Conservation (phyloP, 208 protist species). For the Novymonas esmeraldas region DNA sequence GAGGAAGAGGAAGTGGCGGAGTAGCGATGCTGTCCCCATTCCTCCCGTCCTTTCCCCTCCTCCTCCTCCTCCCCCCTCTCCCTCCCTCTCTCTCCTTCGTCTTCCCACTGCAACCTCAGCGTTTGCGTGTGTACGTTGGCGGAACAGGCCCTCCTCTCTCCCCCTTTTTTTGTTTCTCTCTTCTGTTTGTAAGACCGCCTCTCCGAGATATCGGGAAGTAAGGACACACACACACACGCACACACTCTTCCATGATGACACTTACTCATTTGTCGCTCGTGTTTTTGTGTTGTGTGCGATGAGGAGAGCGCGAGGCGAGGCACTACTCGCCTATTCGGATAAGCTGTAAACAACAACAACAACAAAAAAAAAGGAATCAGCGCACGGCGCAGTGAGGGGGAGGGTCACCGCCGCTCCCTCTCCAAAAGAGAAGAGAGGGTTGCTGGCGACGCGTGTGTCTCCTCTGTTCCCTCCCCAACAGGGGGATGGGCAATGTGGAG, state of each 20-base stretch:
- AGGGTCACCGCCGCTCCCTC: too few species aligned
- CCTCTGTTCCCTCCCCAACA: background rate
- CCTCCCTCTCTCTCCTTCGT: background rate
- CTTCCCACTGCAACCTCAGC: background rate
- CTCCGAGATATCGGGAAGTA: constrained; percentile 2
- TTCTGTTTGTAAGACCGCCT: background rate
- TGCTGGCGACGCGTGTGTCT: background rate
- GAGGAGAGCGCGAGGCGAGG: background rate
- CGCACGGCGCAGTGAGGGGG: too few species aligned
- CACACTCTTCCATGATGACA: too few species aligned
- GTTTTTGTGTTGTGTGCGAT: too few species aligned
- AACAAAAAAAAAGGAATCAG: background rate
- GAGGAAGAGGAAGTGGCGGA: too few species aligned
- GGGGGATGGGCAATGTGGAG: too few species aligned
- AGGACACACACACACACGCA: too few species aligned
- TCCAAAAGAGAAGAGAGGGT: too few species aligned
- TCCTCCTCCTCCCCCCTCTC: background rate
- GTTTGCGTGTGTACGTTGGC: too few species aligned
- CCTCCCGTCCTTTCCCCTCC: background rate
- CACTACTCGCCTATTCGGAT: background rate
- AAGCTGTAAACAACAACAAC: constrained; percentile 10
- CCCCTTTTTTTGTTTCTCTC: background rate
- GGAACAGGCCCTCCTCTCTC: background rate
- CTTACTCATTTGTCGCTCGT: too few species aligned
- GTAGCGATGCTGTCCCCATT: background rate